phyloP scores from a whole-genome alignment of 1,284 basidiomycete species.

The Mycena citricolor region DNA sequence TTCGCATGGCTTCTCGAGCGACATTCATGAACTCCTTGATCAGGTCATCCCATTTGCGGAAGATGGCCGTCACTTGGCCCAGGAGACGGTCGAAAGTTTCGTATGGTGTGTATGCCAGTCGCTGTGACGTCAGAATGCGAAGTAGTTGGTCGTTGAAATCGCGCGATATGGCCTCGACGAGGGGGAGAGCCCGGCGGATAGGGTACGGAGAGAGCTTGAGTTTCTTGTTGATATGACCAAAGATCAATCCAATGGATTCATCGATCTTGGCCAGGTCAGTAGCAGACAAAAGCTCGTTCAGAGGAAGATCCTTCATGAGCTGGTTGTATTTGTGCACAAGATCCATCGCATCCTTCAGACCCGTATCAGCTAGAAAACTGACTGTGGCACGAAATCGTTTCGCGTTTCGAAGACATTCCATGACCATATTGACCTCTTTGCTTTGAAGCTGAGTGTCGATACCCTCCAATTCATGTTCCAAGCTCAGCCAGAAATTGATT shows the following conservation, averaged over 20 bases:
- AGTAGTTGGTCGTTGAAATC: constrained; percentile 96
- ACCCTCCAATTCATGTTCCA: constrained; percentile 90
- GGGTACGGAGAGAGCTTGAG: constrained; percentile 95
- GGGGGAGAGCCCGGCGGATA: constrained; percentile 89
- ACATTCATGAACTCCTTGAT: constrained; percentile 99
- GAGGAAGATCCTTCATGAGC: constrained; percentile 98
- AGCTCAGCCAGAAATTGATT: constrained; percentile 97
- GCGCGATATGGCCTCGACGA: constrained; percentile 96
- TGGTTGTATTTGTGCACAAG: constrained; percentile 95
- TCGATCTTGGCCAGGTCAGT: constrained; percentile 95
- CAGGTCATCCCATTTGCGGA: constrained; percentile 94
- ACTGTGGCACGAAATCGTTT: constrained; percentile 98
- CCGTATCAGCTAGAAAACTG: constrained; percentile 97
- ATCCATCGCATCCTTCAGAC: constrained; percentile 90
- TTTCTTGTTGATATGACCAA: constrained; percentile 94
- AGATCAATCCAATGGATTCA: constrained; percentile 85
- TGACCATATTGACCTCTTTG: constrained; percentile 91
- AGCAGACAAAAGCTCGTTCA: constrained; percentile 94
- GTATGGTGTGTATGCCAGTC: constrained; percentile 93
- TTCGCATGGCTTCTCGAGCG: constrained; percentile 91
- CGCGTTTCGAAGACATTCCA: constrained; percentile 94
- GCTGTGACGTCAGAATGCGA: constrained; percentile 86
- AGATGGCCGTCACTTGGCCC: constrained; percentile 76
- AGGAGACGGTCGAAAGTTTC: constrained; percentile 90
- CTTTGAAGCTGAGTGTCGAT: constrained; percentile 92